Conservation (phyloP, 257 asterid species). For the Cruciata laevipes region DNA sequence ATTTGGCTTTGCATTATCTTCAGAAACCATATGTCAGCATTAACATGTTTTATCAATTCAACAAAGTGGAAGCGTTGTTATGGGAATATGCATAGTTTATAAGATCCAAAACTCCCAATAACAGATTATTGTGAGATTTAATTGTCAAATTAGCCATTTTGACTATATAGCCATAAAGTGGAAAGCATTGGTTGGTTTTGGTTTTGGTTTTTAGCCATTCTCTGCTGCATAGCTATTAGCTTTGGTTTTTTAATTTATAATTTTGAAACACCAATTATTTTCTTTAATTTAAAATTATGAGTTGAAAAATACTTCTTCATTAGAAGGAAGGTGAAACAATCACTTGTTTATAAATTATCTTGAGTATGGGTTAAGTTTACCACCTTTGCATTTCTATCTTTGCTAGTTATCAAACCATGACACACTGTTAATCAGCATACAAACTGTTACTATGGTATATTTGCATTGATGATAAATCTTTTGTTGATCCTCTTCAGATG, state of each 20-base stretch:
- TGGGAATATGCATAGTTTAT: not conserved
- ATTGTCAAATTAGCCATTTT: no score
- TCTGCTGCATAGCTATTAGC: not conserved
- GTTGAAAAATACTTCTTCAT: no score
- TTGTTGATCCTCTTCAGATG: slow-evolving; percentile 36
- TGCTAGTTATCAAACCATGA: not conserved
- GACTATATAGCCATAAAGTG: not conserved
- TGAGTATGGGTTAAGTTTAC: no score
- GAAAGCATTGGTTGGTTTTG: not conserved
- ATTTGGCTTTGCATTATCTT: not conserved
- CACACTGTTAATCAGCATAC: not conserved
- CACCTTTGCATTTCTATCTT: no score
- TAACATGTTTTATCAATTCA: not conserved
- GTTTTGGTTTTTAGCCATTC: not conserved
- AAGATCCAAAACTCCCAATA: no score
- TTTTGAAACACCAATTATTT: not conserved
- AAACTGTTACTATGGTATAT: not conserved
- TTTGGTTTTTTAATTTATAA: not conserved
- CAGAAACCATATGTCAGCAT: not conserved
- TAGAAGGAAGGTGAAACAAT: no score
- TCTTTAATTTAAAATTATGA: not conserved
- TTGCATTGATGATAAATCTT: not conserved
- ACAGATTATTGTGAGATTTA: no score
- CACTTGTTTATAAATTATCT: no score
- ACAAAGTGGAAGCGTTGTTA: not conserved